Conservation (phyloP, 139 green algal genomes). For the Chlamydomonas sphaeroides region DNA sequence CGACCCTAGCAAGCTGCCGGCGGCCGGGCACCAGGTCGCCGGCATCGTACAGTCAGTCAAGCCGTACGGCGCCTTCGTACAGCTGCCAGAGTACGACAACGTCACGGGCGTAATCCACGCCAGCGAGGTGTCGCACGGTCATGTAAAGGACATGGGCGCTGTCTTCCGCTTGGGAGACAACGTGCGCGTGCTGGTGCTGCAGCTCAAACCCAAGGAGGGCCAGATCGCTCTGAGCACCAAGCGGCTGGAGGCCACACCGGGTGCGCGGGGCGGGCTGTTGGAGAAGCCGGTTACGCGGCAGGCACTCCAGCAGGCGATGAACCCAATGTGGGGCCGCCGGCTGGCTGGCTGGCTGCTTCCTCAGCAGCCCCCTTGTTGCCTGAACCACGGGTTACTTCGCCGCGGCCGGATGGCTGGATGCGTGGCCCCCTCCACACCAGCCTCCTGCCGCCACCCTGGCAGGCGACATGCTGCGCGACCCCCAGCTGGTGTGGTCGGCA, state of each 20-base stretch:
- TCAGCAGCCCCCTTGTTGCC: neutral
- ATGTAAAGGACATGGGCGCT: too few relatives aligned
- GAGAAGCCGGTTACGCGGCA: neutral
- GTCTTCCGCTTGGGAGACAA: neutral
- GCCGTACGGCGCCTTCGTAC: too few relatives aligned
- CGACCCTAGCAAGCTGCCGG: too few relatives aligned
- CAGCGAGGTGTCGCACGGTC: too few relatives aligned
- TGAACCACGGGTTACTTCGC: neutral
- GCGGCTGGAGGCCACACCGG: neutral
- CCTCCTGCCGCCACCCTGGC: neutral
- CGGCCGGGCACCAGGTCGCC: too few relatives aligned
- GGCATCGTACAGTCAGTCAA: too few relatives aligned
- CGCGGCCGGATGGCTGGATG: neutral
- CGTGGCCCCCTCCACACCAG: neutral
- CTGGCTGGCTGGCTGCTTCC: neutral
- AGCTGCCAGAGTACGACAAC: too few relatives aligned
- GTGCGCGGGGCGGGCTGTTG: neutral
- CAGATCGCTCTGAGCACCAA: neutral
- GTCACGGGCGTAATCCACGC: too few relatives aligned
- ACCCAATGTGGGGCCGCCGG: too few relatives aligned
- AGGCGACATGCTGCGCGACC: conserved; percentile 93
- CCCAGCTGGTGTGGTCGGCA: conserved; percentile 89
- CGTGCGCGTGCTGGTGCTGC: neutral
- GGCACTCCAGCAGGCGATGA: too few relatives aligned
- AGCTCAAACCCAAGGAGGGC: neutral